A percentile compares a stretch with the other conserved stretches of the same genome.
These are phyloP conservation scores for Biscutella auriculata DNA, from an alignment of 441 rosid genomes.

Conservation along the genomic window DNA sequence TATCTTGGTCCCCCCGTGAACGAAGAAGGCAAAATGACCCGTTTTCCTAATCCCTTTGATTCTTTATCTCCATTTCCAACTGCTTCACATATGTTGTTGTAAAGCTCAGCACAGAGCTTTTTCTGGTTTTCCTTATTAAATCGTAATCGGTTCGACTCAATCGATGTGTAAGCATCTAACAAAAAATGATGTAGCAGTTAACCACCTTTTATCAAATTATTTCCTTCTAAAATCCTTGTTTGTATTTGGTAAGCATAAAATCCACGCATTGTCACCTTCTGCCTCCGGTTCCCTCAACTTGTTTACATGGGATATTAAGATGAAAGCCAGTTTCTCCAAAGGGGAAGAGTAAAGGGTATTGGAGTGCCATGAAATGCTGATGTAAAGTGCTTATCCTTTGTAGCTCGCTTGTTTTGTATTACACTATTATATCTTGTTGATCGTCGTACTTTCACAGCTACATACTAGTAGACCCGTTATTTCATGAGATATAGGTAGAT, in stretches of 20 bases:
- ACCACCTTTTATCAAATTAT: neutral
- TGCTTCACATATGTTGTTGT: neutral
- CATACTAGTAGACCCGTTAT: neutral
- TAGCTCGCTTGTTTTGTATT: neutral
- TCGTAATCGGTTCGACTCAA: neutral
- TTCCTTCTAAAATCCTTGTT: neutral
- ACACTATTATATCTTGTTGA: neutral
- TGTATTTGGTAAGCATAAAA: conserved; percentile 8
- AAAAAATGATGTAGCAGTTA: neutral
- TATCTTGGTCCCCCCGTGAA: too few relatives aligned
- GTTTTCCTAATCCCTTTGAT: too few relatives aligned
- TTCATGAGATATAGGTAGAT: neutral
- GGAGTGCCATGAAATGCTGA: neutral
- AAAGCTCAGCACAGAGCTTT: neutral
- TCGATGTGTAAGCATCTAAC: neutral
- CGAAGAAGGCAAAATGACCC: too few relatives aligned
- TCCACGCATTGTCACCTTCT: neutral
- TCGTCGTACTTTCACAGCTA: neutral
- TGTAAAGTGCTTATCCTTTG: neutral
- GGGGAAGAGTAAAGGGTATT: neutral
- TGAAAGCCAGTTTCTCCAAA: neutral
- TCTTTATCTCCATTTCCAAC: neutral
- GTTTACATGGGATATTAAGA: neutral
- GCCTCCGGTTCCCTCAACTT: neutral
- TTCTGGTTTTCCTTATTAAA: neutral